Base-by-base conservation (phyloP, 2,329 filamentous ascomycete genomes). In the Fusarium virguliforme region DNA sequence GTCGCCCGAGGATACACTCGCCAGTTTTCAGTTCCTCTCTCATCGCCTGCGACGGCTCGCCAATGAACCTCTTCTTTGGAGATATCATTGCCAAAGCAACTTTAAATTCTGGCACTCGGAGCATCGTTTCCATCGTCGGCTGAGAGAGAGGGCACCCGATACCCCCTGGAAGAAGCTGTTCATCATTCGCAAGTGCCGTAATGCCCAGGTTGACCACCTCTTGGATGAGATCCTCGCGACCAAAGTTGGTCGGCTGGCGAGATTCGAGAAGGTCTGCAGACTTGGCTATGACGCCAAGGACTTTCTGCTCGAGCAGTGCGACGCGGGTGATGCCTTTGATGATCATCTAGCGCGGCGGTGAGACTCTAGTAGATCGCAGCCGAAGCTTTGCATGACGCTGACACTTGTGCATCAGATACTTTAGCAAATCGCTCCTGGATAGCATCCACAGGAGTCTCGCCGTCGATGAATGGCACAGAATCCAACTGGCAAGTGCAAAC, bases 231-330 rank as follows among this genome's bases (percentile, higher is more conserved):
- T 97, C 64, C 83, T 98, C 60, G 80, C 84, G n/a, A 90, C 88
- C 34, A 93, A 94, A 78, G 86, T 90, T 37, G 86, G 89, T 60
- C 90, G 94, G 22, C 86, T 94, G 62, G 85, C 86, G 61, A 90
- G 91, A 75, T 90, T 94, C 68, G 89, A 92, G 74, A 82, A 86
- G 56, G 92, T 98, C 68, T 90, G 92, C 59, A 83, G 85, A 30
- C 85, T 91, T 75, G 94, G 94, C 1, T 95, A 95, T 76, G 94
- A 98, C 83, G 93, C 92, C 50, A 98, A 98, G 79, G 95, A 98
- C 79, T 91, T 90, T 60, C 86, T 98, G 54, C 76, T 94, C 66
- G 84, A 87, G 61, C 90, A 97, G 77, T 89, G 87, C 66, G 83
- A 83, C 10, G 85, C 87, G 35, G 83, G 86, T 15, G 86, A 91